Base-by-base conservation (phyloP, 495 filamentous ascomycete species). In the Cercophora scortea region DNA sequence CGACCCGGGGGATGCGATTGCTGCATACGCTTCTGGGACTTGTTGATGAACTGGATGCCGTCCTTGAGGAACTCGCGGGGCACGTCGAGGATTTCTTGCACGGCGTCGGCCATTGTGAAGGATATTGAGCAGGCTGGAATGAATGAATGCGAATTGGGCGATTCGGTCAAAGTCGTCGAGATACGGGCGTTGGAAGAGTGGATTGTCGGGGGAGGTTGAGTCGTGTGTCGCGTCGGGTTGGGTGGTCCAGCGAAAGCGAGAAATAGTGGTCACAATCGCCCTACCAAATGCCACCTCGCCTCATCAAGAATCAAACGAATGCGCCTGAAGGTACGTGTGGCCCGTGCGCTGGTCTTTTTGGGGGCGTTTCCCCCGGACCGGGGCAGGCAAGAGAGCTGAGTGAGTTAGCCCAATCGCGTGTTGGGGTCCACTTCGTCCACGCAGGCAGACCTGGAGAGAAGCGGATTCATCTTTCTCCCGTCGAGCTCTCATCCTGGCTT, bases 1-100 rank as follows among this genome's bases (percentile, higher is more conserved):
- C 12, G 36, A 16, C 5, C 8, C 13, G n/a, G 1, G 39, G 39
- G 42, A n/a, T 10, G 4, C 6, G 45, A 15, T 25, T 17, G 33
- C 40, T 12, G 58, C 80, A 36, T 76, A 90, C 87, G 89, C 77
- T 94, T 94, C 51, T 84, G 87, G 74, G 88, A 91, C 62, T 85
- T 76, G 68, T 88, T 87, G 56, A 93, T 77, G 71, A 94, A 94
- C 59, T 84, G 81, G 45, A 85, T 77, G 55, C 89, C 89, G 58
- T 93, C 89, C 57, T 79, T 82, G 56, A 92, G 62, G 69, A 94
- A 94, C 66, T 91, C 86, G 68, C 80, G 76, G 50, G 89, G 89
- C 63, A 91, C 84, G 65, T 91, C 88, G 59, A 84, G 77, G 57
- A 90, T 71, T 60, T 91, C 87, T 64, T 89, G 83, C 53, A 91